These are phyloP conservation scores for Rhizoclosmatium sp. DNA, from an alignment of 192 early-diverging fungal species.

Conservation along the genomic window DNA sequence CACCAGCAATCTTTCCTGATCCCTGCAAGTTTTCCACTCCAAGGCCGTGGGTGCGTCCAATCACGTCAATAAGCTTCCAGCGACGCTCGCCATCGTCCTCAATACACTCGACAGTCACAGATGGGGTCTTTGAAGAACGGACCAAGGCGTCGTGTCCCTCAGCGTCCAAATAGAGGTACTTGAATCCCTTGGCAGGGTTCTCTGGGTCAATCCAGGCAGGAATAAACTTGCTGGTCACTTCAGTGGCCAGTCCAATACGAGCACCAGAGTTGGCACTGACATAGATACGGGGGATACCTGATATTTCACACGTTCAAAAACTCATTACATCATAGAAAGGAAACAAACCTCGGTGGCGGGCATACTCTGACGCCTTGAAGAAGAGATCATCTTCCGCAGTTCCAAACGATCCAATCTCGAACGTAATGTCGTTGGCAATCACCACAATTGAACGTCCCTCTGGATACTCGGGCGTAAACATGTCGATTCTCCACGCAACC, in stretches of 20 bases:
- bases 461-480: slow-evolving; percentile 94
- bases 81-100: slow-evolving; percentile 78
- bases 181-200: slow-evolving; percentile 87
- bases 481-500: slow-evolving; percentile 91
- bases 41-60: slow-evolving; percentile 86
- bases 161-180: slow-evolving; percentile 89
- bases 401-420: slow-evolving; percentile 96
- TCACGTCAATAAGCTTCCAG: slow-evolving; percentile 85
- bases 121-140: slow-evolving; percentile 59
- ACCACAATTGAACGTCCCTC: slow-evolving; percentile 87
- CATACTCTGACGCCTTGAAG: slow-evolving; percentile 89
- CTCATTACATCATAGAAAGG: slow-evolving; percentile 4
- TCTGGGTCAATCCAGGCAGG: slow-evolving; percentile 83
- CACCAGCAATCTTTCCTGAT: slow-evolving; percentile 97
- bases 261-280: slow-evolving; percentile 99
- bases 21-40: slow-evolving; percentile 98
- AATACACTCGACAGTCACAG: slow-evolving; percentile 76
- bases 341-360: slow-evolving; percentile 65
- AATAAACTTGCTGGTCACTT: slow-evolving; percentile 86
- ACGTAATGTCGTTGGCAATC: slow-evolving; percentile 99
- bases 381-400: slow-evolving; percentile 92
- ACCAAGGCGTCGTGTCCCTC: slow-evolving; percentile 70
- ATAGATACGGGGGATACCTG: slow-evolving; percentile 91
- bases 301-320: background rate
- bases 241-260: slow-evolving; percentile 95